Conservation (phyloP, 2,329 filamentous ascomycete genomes). For the Ascochyta rabiei region DNA sequence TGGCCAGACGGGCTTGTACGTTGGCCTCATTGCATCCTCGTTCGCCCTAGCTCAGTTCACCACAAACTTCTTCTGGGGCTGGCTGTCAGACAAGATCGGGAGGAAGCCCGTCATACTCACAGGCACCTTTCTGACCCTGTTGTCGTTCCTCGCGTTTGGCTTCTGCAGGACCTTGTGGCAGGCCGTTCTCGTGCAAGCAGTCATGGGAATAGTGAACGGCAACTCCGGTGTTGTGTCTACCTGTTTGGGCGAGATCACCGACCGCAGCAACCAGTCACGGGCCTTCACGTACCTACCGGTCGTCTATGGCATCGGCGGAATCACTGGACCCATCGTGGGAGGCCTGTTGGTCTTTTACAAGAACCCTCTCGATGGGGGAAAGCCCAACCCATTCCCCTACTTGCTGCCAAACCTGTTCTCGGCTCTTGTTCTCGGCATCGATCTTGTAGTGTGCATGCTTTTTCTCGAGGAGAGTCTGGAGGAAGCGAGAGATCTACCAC, state of each 20-base stretch:
- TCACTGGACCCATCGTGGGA: conserved; percentile 90
- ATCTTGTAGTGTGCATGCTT: conserved; percentile 74
- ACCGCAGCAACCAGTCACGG: conserved; percentile 89
- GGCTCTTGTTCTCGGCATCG: conserved; percentile 72
- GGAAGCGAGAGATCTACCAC: conserved; percentile 65
- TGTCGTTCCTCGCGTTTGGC: conserved; percentile 84
- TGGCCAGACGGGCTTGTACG: conserved; percentile 79
- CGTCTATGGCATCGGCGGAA: conserved; percentile 93
- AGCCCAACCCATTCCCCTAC: conserved; percentile 74
- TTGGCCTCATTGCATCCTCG: conserved; percentile 85
- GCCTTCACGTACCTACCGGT: conserved; percentile 95
- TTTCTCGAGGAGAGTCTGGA: conserved; percentile 89
- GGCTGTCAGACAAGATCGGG: conserved; percentile 77
- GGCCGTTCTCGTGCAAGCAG: conserved; percentile 79
- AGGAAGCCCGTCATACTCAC: conserved; percentile 81
- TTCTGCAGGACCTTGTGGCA: conserved; percentile 85
- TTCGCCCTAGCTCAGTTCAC: conserved; percentile 92
- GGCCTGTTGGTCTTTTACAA: conserved; percentile 75
- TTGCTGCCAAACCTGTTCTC: conserved; percentile 82
- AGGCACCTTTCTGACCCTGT: conserved; percentile 81
- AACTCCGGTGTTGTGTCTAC: conserved; percentile 95
- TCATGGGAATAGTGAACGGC: conserved; percentile 93
- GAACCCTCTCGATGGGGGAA: conserved; percentile 60
- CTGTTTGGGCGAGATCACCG: conserved; percentile 91
- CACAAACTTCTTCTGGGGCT: conserved; percentile 92